Evolutionary conservation across 73 alveolate species (phyloP), one percentile per base, ranked within the genome.

Genomic region (Stentor coeruleus): DNA sequence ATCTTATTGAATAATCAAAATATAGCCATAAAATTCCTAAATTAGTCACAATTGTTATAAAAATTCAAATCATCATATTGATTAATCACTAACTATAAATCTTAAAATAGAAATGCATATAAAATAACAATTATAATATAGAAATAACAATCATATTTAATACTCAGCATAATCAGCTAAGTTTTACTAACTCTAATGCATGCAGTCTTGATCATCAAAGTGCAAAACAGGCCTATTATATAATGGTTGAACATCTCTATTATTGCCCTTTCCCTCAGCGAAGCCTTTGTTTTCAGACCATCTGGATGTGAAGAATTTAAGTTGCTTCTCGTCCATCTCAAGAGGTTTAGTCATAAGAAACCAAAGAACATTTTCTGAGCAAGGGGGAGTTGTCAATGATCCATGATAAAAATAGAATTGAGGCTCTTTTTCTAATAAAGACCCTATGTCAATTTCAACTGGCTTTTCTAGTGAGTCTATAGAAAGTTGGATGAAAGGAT

Each of bases 221-320:
- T 39, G 39, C 14, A 75, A 37, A 0, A 75, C 66, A 26, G 59
- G 77, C 77, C 96, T 88, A 42, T 85, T 80, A 75, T 88, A 74
- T 20, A 87, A 49, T 33, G 89, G 86, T 39, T 85, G 82, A 20
- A 81, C 84, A 20, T 84, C 86, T 74, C 98, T 88, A 38, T 93
- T 88, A 82, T 87, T 88, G 60, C 96, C 96, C 57, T 72, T 74
- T 31, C 91, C 95, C 59, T 88, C 93, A 1, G 83, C 88, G 36
- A 37, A 82, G 40, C 74, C 81, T 80, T 82, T n/a, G 36, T 79
- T 36, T 60, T 26, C 82, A 58, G 87, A 38, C 87, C 86, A 84
- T 83, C 80, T 11, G 26, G 59, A 81, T 59, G 79, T 28, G 85
- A 83, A 73, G 35, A 77, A 76, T 33, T 77, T 80, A 36, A 88